Percentiles rank a stretch among this genome's conserved stretches.
Evolutionary conservation across 768 basidiomycete species (phyloP).

Genomic region (Amyloporia xantha): DNA sequence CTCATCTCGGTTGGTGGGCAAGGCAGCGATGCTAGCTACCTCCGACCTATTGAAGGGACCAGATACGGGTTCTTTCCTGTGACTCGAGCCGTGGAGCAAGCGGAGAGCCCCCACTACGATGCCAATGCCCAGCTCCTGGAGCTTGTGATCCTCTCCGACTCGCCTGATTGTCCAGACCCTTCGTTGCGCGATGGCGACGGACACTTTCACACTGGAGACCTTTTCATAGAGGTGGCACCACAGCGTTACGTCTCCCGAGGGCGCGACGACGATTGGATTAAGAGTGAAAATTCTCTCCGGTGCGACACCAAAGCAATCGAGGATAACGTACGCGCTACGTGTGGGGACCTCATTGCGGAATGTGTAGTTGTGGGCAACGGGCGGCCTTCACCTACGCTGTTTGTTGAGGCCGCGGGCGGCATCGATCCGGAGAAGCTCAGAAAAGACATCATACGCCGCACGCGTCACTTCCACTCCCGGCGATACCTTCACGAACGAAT

Average conservation of each 20-base stretch:
- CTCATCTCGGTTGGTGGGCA: slow-evolving; percentile 51
- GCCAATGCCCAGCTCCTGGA: slow-evolving; percentile 50
- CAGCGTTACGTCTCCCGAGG: slow-evolving; percentile 63
- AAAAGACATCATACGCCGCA: slow-evolving; percentile 68
- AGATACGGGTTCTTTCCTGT: slow-evolving; percentile 64
- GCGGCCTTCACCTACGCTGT: slow-evolving; percentile 69
- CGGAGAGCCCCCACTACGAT: slow-evolving; percentile 35
- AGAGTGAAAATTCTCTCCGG: slow-evolving; percentile 69
- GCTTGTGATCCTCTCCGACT: slow-evolving; percentile 60
- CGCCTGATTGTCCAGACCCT: slow-evolving; percentile 60
- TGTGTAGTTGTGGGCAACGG: slow-evolving; percentile 76
- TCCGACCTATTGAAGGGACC: slow-evolving; percentile 54
- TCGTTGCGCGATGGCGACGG: slow-evolving; percentile 57
- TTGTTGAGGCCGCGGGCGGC: slow-evolving; percentile 54
- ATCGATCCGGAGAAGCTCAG: slow-evolving; percentile 53
- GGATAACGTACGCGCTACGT: slow-evolving; percentile 64
- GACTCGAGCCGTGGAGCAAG: slow-evolving; percentile 25
- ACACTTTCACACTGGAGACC: slow-evolving; percentile 74
- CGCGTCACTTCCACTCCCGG: slow-evolving; percentile 63
- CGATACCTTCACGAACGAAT: slow-evolving; percentile 79
- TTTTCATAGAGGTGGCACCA: slow-evolving; percentile 59
- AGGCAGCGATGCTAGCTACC: slow-evolving; percentile 43
- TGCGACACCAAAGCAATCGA: slow-evolving; percentile 82
- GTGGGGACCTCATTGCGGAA: slow-evolving; percentile 57
- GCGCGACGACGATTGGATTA: slow-evolving; percentile 82